Evolutionary conservation across 2,329 filamentous ascomycete species (phyloP).

Genomic region (Capronia coronata): DNA sequence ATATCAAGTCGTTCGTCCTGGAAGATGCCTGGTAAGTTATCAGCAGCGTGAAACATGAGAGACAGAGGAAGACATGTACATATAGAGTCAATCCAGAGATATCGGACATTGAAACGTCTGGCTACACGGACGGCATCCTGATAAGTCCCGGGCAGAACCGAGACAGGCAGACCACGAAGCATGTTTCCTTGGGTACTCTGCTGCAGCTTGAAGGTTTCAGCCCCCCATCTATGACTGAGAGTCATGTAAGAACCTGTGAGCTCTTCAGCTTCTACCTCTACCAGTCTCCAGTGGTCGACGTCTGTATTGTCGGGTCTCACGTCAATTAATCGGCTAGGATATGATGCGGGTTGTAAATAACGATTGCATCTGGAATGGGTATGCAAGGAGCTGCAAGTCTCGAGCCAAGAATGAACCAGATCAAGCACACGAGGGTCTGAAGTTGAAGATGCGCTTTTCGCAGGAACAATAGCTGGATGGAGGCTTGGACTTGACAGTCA

Average conservation of each 20-base stretch:
- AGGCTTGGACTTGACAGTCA: not conserved
- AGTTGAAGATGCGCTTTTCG: conserved; percentile 6
- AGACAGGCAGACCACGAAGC: conserved; percentile 9
- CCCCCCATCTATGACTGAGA: conserved; percentile 17
- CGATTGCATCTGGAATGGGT: conserved; percentile 2
- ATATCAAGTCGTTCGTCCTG: conserved; percentile 17
- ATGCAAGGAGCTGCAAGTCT: conserved; percentile 1
- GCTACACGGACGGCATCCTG: conserved; percentile 28
- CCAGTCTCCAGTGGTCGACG: conserved; percentile 4
- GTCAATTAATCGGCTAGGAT: conserved; percentile 14
- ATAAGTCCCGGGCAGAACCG: conserved; percentile 26
- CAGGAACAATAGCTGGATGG: not conserved
- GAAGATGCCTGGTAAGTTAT: conserved; percentile 7
- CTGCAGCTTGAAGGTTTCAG: conserved; percentile 11
- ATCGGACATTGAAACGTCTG: conserved; percentile 18
- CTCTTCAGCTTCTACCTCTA: not conserved
- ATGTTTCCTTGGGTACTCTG: conserved; percentile 6
- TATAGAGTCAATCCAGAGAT: conserved; percentile 30
- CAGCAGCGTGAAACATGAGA: not conserved
- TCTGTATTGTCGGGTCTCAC: not conserved
- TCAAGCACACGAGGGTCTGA: conserved; percentile 10
- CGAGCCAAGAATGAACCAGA: conserved; percentile 11
- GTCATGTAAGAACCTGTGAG: conserved; percentile 14
- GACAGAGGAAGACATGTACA: conserved; percentile 13
- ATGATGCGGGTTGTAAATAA: not conserved